Conservation (phyloP, 2,329 filamentous ascomycete species). For the Colletotrichum tofieldiae region DNA sequence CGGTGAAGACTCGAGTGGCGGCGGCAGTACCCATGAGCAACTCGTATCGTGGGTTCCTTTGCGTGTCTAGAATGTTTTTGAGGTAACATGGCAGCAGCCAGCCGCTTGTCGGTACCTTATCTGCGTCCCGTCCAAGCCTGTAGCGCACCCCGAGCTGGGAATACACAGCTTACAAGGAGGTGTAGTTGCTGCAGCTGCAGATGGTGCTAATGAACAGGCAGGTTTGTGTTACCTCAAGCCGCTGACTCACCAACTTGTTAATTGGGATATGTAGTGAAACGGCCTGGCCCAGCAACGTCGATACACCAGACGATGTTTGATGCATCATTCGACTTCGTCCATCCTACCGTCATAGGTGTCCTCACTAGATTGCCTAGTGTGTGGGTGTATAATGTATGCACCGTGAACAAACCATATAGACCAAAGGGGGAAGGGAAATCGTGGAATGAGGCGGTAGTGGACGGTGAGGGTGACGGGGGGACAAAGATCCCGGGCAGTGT, state of each 20-base stretch:
- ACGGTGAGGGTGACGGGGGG: constrained; percentile 13
- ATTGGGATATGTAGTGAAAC: not conserved
- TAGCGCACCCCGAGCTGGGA: not conserved
- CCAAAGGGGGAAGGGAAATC: not conserved
- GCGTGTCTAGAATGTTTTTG: constrained; percentile 16
- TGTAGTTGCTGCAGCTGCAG: not conserved
- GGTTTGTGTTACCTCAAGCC: constrained; percentile 1
- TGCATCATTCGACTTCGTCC: not conserved
- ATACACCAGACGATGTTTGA: not conserved
- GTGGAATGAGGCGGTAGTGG: not conserved
- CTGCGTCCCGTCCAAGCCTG: not conserved
- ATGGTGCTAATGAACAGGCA: not conserved
- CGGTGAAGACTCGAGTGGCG: constrained; percentile 12
- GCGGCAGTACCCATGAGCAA: constrained; percentile 4
- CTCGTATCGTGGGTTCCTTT: constrained; percentile 21
- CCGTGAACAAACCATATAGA: not conserved
- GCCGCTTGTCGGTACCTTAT: not conserved
- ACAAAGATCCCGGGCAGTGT: constrained; percentile 24
- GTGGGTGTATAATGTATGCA: not conserved
- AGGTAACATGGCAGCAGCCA: constrained; percentile 6
- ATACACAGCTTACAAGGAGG: not conserved
- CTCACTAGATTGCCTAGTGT: not conserved
- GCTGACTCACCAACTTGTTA: not conserved
- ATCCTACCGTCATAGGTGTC: not conserved
- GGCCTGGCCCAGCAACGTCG: not conserved